These are phyloP conservation scores for Amaranthus palmeri DNA, from an alignment of 148 eudicot species.

Conservation along the genomic window DNA sequence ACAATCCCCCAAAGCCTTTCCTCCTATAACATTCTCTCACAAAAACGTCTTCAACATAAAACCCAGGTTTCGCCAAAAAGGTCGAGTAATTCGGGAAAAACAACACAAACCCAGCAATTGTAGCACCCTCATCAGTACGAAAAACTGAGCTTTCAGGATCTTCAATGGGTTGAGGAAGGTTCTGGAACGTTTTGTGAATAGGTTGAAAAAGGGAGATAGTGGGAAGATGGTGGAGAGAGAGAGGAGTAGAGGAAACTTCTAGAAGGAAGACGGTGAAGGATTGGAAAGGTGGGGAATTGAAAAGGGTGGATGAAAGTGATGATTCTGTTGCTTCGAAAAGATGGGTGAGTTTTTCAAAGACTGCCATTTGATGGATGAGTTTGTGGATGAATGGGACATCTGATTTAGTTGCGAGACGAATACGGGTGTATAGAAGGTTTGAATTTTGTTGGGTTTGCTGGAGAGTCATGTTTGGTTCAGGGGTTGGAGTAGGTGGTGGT, in stretches of 20 bases:
- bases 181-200: slow-evolving; percentile 32
- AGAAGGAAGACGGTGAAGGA: slow-evolving; percentile 82
- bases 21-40: slow-evolving; percentile 78
- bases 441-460: slow-evolving; percentile 15
- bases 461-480: slow-evolving; percentile 28
- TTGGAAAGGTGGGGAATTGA: slow-evolving; percentile 55
- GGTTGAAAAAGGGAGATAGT: slow-evolving; percentile 37
- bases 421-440: slow-evolving; percentile 47
- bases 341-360: slow-evolving; percentile 66
- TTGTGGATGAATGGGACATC: slow-evolving; percentile 71
- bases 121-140: slow-evolving; percentile 20
- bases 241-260: slow-evolving; percentile 50
- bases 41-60: slow-evolving; percentile 67
- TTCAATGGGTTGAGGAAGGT: slow-evolving; percentile 24
- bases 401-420: slow-evolving; percentile 52
- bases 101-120: slow-evolving; percentile 57
- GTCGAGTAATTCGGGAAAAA: slow-evolving; percentile 78
- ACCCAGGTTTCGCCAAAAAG: slow-evolving; percentile 75
- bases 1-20: slow-evolving; percentile 58
- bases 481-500: slow-evolving; percentile 50
- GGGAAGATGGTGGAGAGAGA: slow-evolving; percentile 27
- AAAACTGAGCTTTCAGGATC: slow-evolving; percentile 43
- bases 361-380: slow-evolving; percentile 79
- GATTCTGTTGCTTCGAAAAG: slow-evolving; percentile 56
- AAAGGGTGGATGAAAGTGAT: slow-evolving; percentile 64